phyloP scores from a whole-genome alignment of 1,284 basidiomycete genomes.

The Mycena sp. region DNA sequence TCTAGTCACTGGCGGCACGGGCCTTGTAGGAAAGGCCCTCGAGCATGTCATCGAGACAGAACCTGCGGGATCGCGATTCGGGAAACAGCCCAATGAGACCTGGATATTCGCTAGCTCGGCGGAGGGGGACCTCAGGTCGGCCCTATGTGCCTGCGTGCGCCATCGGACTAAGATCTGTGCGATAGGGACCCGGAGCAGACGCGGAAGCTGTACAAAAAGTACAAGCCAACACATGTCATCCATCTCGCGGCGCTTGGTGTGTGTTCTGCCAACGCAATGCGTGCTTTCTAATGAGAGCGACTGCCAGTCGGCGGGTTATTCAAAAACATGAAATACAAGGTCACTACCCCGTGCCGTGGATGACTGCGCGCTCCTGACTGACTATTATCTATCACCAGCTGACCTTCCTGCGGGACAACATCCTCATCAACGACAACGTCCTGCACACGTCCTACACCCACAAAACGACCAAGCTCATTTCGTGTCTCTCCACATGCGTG shows the following conservation, averaged over 20 bases:
- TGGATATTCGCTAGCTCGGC: conserved; percentile 86
- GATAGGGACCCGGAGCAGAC: conserved; percentile 54
- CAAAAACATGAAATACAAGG: conserved; percentile 92
- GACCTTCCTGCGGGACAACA: conserved; percentile 90
- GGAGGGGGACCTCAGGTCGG: conserved; percentile 82
- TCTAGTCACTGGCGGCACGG: conserved; percentile 86
- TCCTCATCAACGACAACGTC: conserved; percentile 92
- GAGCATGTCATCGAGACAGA: conserved; percentile 82
- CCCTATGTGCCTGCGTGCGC: neutral
- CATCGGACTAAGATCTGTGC: neutral
- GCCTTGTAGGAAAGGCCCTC: conserved; percentile 88
- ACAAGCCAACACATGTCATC: conserved; percentile 92
- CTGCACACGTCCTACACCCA: conserved; percentile 76
- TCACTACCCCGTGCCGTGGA: conserved; percentile 36
- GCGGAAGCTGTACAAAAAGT: conserved; percentile 79
- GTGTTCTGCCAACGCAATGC: conserved; percentile 41
- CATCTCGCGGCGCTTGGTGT: conserved; percentile 87
- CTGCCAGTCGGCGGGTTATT: conserved; percentile 85
- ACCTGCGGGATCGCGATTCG: conserved; percentile 79
- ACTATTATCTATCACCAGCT: conserved; percentile 61
- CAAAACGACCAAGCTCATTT: conserved; percentile 78
- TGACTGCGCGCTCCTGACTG: conserved; percentile 1
- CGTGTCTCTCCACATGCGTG: conserved; percentile 89
- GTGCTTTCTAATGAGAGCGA: conserved; percentile 7
- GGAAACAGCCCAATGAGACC: conserved; percentile 75